phyloP scores from a whole-genome alignment of 345 rosid genomes.

The Eucalyptus globulus region DNA sequence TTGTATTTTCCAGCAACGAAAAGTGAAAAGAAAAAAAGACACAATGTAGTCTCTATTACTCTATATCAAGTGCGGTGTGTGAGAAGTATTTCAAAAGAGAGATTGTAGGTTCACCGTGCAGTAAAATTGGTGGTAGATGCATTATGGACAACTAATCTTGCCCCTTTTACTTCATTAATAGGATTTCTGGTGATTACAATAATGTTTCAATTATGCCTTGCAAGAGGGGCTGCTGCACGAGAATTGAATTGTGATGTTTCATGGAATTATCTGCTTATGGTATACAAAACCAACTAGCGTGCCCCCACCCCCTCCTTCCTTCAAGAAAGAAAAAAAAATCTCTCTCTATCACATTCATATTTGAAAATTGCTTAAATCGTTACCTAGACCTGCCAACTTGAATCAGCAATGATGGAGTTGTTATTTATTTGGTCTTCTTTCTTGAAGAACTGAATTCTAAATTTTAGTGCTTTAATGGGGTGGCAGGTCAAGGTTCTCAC shows the following conservation, averaged over 20 bases:
- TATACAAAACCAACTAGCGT: not conserved
- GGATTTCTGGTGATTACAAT: not conserved
- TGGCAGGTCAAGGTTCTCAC: constrained; percentile 68
- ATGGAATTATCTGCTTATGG: not conserved
- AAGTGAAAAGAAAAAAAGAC: not conserved
- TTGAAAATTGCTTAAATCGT: not conserved
- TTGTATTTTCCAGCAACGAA: not conserved
- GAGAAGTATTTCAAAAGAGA: not conserved
- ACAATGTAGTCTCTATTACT: not conserved
- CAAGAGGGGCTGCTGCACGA: not conserved
- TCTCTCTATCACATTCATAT: not conserved
- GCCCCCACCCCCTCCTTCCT: not conserved
- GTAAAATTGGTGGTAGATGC: not conserved
- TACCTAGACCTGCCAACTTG: not conserved
- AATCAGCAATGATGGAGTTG: not conserved
- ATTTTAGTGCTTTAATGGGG: not conserved
- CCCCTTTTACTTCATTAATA: not conserved
- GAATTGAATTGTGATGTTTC: not conserved
- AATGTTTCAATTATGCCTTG: not conserved
- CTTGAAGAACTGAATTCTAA: not conserved
- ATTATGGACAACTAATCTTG: not conserved
- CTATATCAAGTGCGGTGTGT: not conserved
- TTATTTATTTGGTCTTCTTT: not conserved
- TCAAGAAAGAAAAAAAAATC: not conserved
- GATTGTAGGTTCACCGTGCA: not conserved